Conservation (phyloP, 2,329 filamentous ascomycete genomes). For the Fusarium praegraminearum region DNA sequence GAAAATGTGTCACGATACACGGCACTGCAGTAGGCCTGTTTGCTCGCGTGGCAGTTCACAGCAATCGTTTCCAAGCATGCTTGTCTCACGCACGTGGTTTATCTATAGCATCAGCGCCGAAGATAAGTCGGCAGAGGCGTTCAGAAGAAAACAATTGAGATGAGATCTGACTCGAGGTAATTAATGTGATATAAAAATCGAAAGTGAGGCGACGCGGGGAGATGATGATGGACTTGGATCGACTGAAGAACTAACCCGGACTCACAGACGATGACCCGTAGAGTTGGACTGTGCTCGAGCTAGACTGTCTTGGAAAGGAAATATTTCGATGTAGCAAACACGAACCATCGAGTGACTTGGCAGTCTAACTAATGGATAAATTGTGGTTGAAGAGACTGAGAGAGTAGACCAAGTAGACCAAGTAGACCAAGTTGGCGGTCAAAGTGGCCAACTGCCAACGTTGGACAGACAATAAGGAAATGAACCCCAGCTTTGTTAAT, state of each 20-base stretch:
- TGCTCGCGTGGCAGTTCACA: constrained; percentile 33
- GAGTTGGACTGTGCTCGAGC: not conserved
- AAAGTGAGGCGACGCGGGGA: not conserved
- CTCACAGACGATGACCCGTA: not conserved
- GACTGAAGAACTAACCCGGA: not conserved
- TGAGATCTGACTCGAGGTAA: not conserved
- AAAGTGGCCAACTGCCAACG: not conserved
- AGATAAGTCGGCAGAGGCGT: constrained; percentile 18
- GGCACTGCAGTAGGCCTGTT: constrained; percentile 15
- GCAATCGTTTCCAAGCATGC: constrained; percentile 12
- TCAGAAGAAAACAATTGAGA: not conserved
- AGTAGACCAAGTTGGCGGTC: not conserved
- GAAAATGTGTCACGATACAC: constrained; percentile 29
- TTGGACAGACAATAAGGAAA: not conserved
- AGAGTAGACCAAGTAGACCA: not conserved
- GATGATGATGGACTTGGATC: not conserved
- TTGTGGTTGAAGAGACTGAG: not conserved
- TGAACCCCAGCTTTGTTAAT: constrained; percentile 6
- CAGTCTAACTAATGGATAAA: not conserved
- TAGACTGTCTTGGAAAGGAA: not conserved
- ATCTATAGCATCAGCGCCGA: constrained; percentile 1
- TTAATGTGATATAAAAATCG: not conserved
- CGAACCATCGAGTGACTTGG: constrained; percentile 14
- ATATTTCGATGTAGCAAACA: not conserved
- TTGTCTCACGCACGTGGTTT: constrained; percentile 32